These are phyloP conservation scores for Cornus kousa DNA, from an alignment of 148 eudicot species.

Conservation along the genomic window DNA sequence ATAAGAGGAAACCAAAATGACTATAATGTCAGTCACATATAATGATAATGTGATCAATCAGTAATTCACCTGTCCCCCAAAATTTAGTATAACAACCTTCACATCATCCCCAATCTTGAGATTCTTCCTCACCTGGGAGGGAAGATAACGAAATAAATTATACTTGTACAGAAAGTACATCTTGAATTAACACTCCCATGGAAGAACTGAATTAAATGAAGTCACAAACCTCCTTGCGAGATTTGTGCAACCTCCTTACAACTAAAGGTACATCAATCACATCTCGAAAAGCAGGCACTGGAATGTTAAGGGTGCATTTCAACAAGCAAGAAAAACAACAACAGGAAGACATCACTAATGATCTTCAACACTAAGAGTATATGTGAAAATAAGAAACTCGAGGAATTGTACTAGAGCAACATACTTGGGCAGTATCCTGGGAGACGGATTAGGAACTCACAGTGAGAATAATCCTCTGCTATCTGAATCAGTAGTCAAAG, in stretches of 20 bases:
- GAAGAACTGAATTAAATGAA: background rate
- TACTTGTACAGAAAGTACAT: background rate
- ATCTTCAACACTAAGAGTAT: background rate
- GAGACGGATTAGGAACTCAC: slow-evolving; percentile 92
- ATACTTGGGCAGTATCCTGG: slow-evolving; percentile 99
- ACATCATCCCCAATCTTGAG: slow-evolving; percentile 70
- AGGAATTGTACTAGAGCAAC: slow-evolving; percentile 20
- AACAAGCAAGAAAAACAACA: background rate
- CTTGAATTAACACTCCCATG: slow-evolving; percentile 1
- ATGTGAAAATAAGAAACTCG: background rate
- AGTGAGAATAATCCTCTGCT: slow-evolving; percentile 97
- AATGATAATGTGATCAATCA: background rate
- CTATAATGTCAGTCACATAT: background rate
- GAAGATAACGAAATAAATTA: slow-evolving; percentile 8
- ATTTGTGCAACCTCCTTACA: slow-evolving; percentile 89
- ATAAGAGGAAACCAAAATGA: background rate
- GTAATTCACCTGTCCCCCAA: slow-evolving; percentile 88
- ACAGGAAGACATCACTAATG: background rate
- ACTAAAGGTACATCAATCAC: slow-evolving; percentile 93
- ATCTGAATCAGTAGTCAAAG: slow-evolving; percentile 46
- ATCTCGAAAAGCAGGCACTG: slow-evolving; percentile 99
- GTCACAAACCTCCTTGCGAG: slow-evolving; percentile 70
- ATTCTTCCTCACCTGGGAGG: slow-evolving; percentile 67
- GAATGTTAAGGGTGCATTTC: background rate
- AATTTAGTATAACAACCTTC: slow-evolving; percentile 84